Evolutionary conservation across 108 stramenopile species (phyloP).

Genomic region (Chaetoceros muelleri): DNA sequence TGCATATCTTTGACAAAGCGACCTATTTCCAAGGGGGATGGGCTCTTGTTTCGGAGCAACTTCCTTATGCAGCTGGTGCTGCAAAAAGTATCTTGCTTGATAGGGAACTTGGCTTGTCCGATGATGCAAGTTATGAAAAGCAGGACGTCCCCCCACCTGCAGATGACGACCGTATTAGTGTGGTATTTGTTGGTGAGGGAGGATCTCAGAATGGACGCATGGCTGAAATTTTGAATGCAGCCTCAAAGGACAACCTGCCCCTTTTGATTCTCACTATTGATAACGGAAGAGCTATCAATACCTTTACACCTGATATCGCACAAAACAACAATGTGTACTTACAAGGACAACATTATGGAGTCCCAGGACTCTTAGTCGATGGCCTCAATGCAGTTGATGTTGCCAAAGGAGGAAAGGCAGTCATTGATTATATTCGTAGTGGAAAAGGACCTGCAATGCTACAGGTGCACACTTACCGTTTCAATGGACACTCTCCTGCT

Average conservation of each 20-base stretch:
- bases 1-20: conserved; percentile 95
- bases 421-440: conserved; percentile 89
- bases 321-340: conserved; percentile 84
- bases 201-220: conserved; percentile 95
- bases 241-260: conserved; percentile 94
- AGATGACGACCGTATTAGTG: conserved; percentile 84
- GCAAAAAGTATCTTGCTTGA: conserved; percentile 91
- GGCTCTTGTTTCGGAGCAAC: conserved; percentile 94
- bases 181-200: conserved; percentile 95
- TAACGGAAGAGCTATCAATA: conserved; percentile 98
- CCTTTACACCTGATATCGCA: conserved; percentile 95
- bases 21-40: conserved; percentile 96
- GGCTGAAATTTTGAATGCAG: conserved; percentile 92
- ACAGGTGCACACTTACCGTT: conserved; percentile 96
- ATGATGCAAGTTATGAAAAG: conserved; percentile 60
- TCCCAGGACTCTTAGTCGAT: conserved; percentile 89
- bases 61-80: conserved; percentile 95
- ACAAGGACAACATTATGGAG: conserved; percentile 93
- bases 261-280: conserved; percentile 91
- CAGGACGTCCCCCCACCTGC: conserved; percentile 69
- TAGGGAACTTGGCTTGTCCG: conserved; percentile 79
- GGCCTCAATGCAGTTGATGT: conserved; percentile 87
- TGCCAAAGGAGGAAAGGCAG: conserved; percentile 91
- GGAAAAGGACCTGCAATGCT: conserved; percentile 93
- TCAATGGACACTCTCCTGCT: conserved; percentile 97